Base-by-base conservation (phyloP, 2,329 filamentous ascomycete species). In the Harringtonia aguacate region DNA sequence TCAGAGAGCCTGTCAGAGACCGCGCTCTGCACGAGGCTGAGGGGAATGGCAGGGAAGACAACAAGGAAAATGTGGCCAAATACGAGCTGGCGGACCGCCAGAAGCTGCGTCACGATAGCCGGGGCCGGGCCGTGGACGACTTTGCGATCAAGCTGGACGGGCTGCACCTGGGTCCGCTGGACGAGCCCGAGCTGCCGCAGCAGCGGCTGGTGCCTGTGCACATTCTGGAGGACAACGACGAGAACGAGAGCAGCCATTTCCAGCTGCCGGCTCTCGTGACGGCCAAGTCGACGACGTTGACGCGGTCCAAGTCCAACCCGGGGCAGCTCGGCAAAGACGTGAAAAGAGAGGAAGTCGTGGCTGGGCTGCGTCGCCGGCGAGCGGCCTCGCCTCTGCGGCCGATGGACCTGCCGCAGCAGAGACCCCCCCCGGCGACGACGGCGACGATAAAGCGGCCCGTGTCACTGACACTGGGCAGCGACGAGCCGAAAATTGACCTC, bases 401-500 rank as follows among this genome's bases (percentile, higher is more conserved):
- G 13, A n/a, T 40, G 7, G 37, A 43, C 10, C 20, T n/a, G 12
- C 17, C 33, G 3, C 29, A 43, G 18, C 35, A 21, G 15, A 14
- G 6, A 29, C 28, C 14, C 29, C 12, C 24, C n/a, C 4, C 36
- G 8, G 20, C 28, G 35, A 41, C 8, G 38, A n/a, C 10, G 30
- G 30, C 15, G 14, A 24, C 5, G 21, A n/a, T 9, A 27, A 20
- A 50, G 12, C 56, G 56, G n/a, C 46, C 60, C 13, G 28, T 48
- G 13, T 56, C 58, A 28, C 40, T 50, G 13, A 53, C 58, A 28
- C 40, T 50, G 13, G 52, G 52, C 17, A 55, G 49, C n/a, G 58
- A 61, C 8, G 54, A 61, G 2, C 59, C 55, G 17, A 55, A 59
- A 15, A 63, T 71, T 36, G 71, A 75, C 47, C 58, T 73, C 4